Percentiles rank a stretch among this genome's conserved stretches.
These are phyloP conservation scores for Candida methanosorbosa DNA, from an alignment of 805 yeast genomes.

Conservation along the genomic window DNA sequence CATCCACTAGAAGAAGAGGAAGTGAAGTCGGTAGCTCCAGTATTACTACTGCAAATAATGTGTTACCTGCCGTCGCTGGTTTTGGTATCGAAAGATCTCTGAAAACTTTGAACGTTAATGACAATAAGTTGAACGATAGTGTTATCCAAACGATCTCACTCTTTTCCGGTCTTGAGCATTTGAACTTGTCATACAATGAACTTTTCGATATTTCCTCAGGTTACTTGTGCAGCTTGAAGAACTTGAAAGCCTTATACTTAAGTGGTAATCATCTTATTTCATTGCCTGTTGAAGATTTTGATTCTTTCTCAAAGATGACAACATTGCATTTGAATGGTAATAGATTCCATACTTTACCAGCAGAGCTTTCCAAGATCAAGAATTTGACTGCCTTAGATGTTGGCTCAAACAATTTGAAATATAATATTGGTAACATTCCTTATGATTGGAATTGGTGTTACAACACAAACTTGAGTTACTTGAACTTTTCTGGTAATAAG, in stretches of 20 bases:
- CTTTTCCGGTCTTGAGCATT: slow-evolving; percentile 45
- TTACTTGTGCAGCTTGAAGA: slow-evolving; percentile 46
- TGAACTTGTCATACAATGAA: slow-evolving; percentile 81
- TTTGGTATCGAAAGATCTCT: slow-evolving; percentile 25
- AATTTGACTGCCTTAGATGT: slow-evolving; percentile 72
- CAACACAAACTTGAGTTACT: slow-evolving; percentile 63
- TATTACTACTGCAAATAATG: slow-evolving; percentile 1
- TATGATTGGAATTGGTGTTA: slow-evolving; percentile 98
- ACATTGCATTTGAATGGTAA: slow-evolving; percentile 73
- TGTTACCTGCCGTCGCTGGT: slow-evolving; percentile 1
- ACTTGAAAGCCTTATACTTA: slow-evolving; percentile 56
- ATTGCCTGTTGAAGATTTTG: slow-evolving; percentile 82
- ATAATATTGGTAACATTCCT: slow-evolving; percentile 89
- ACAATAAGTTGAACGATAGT: slow-evolving; percentile 75
- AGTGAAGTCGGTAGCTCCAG: slow-evolving; percentile 6
- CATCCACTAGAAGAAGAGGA: slow-evolving; percentile 5
- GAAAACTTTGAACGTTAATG: slow-evolving; percentile 58
- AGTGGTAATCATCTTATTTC: slow-evolving; percentile 78
- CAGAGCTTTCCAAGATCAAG: slow-evolving; percentile 67
- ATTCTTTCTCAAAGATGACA: slow-evolving; percentile 44
- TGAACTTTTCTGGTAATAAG: slow-evolving; percentile 89
- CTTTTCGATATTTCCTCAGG: slow-evolving; percentile 75
- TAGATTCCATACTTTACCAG: slow-evolving; percentile 77
- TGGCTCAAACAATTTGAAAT: slow-evolving; percentile 83
- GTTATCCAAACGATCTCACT: slow-evolving; percentile 60